phyloP scores from a whole-genome alignment of 1,284 basidiomycete species.

The Neolentinus lepideus region DNA sequence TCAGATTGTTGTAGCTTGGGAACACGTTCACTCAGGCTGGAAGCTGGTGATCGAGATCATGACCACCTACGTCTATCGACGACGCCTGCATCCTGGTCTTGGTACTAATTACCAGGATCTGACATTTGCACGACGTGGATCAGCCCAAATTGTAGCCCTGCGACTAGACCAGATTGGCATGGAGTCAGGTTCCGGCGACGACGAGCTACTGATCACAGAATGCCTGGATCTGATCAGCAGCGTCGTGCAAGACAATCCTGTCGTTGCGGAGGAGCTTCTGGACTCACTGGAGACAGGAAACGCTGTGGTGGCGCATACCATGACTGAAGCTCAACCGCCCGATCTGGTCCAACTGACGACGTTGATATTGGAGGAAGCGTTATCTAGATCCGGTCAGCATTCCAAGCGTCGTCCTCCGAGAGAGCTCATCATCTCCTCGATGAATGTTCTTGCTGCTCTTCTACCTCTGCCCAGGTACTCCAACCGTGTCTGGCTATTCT shows the following conservation, averaged over 20 bases:
- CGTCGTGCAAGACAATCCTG: slow-evolving; percentile 63
- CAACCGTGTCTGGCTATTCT: slow-evolving; percentile 78
- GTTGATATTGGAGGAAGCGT: slow-evolving; percentile 77
- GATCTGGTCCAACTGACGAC: slow-evolving; percentile 77
- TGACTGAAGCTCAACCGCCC: slow-evolving; percentile 42
- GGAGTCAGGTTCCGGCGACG: slow-evolving; percentile 46
- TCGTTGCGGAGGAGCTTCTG: slow-evolving; percentile 59
- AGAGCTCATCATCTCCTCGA: slow-evolving; percentile 70
- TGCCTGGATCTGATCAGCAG: slow-evolving; percentile 75
- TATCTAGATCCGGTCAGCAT: slow-evolving; percentile 46
- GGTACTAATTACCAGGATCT: slow-evolving; percentile 41
- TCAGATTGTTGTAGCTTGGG: slow-evolving; percentile 73
- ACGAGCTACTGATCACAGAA: slow-evolving; percentile 60
- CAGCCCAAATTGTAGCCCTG: slow-evolving; percentile 34
- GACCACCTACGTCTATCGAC: slow-evolving; percentile 60
- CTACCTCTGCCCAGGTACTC: slow-evolving; percentile 70
- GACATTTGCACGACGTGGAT: slow-evolving; percentile 37
- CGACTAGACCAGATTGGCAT: slow-evolving; percentile 64
- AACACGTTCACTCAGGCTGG: slow-evolving; percentile 78
- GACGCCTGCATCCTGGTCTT: slow-evolving; percentile 33
- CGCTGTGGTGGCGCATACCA: slow-evolving; percentile 43
- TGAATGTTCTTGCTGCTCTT: slow-evolving; percentile 74
- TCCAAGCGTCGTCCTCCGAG: slow-evolving; percentile 38
- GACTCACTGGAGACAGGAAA: slow-evolving; percentile 55
- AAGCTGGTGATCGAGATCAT: slow-evolving; percentile 73